A percentile compares a stretch with the other conserved stretches of the same genome.
phyloP scores from a whole-genome alignment of 2,329 filamentous ascomycete species.

The Trematosphaeria pertusa region DNA sequence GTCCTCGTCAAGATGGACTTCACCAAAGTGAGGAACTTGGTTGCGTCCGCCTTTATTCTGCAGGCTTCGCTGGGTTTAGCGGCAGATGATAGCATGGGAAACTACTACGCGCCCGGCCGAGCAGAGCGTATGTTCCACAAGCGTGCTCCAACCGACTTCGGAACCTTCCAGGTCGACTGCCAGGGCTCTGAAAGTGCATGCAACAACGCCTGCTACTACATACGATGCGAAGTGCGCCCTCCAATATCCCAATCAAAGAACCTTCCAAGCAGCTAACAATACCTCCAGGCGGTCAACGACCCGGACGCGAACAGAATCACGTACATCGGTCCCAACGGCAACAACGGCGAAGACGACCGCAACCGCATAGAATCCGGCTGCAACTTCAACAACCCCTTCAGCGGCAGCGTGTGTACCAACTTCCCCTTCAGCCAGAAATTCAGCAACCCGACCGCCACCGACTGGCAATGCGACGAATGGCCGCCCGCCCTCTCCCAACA shows the following conservation, averaged over 20 bases:
- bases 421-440: conserved; percentile 24
- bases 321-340: conserved; percentile 13
- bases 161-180: conserved; percentile 16
- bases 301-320: conserved; percentile 17
- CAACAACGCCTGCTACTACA: conserved; percentile 27
- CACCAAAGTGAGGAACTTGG: too few species aligned
- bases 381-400: conserved; percentile 3
- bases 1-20: too few species aligned
- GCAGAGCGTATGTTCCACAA: background rate
- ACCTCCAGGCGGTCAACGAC: conserved; percentile 4
- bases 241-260: too few species aligned
- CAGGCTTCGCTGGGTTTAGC: background rate
- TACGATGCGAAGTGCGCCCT: too few species aligned
- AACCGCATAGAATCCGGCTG: conserved; percentile 20
- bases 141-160: conserved; percentile 12
- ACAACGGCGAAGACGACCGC: conserved; percentile 8
- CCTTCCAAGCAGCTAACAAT: too few species aligned
- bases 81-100: background rate
- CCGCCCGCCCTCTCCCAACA: conserved; percentile 16
- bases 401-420: conserved; percentile 7
- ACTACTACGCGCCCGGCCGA: conserved; percentile 1
- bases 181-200: conserved; percentile 14
- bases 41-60: conserved; percentile 1
- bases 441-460: conserved; percentile 7
- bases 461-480: conserved; percentile 19